These are phyloP conservation scores for Pseudogymnoascus sp. DNA, from an alignment of 2,329 filamentous ascomycete genomes.

Conservation along the genomic window DNA sequence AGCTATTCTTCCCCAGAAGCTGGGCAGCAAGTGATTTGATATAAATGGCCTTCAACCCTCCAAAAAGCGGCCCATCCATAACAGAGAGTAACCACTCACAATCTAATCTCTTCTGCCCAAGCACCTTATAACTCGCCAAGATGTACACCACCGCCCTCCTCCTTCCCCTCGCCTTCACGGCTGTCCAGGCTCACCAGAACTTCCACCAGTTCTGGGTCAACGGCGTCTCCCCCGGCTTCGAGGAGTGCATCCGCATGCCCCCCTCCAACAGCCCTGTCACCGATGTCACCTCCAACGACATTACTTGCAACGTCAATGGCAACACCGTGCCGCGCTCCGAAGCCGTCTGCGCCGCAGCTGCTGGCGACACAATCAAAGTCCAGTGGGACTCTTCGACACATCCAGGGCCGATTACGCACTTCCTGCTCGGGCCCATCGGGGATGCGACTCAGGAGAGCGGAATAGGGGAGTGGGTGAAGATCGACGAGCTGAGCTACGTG, in stretches of 20 bases:
- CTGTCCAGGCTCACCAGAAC: slow-evolving; percentile 33
- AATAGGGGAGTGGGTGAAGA: slow-evolving; percentile 28
- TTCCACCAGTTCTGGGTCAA: slow-evolving; percentile 37
- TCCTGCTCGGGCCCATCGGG: slow-evolving; percentile 28
- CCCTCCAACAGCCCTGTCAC: slow-evolving; percentile 40
- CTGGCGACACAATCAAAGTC: slow-evolving; percentile 31
- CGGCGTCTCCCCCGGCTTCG: slow-evolving; percentile 29
- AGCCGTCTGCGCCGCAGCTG: slow-evolving; percentile 26
- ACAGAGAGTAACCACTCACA: neutral
- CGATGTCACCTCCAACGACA: slow-evolving; percentile 31
- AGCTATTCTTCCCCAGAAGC: neutral
- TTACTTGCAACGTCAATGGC: slow-evolving; percentile 39
- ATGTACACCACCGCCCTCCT: neutral
- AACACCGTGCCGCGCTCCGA: slow-evolving; percentile 27
- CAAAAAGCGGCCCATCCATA: neutral
- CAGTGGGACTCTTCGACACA: slow-evolving; percentile 33
- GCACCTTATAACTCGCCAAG: neutral
- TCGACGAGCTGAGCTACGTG: slow-evolving; percentile 24
- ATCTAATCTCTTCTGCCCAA: neutral
- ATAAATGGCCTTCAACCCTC: neutral
- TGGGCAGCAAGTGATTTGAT: neutral
- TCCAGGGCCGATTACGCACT: slow-evolving; percentile 34
- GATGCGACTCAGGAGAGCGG: slow-evolving; percentile 24
- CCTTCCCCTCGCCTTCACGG: slow-evolving; percentile 13
- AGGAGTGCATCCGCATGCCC: slow-evolving; percentile 41